phyloP scores from a whole-genome alignment of 2,329 filamentous ascomycete genomes.

The Colletotrichum echinochloae region DNA sequence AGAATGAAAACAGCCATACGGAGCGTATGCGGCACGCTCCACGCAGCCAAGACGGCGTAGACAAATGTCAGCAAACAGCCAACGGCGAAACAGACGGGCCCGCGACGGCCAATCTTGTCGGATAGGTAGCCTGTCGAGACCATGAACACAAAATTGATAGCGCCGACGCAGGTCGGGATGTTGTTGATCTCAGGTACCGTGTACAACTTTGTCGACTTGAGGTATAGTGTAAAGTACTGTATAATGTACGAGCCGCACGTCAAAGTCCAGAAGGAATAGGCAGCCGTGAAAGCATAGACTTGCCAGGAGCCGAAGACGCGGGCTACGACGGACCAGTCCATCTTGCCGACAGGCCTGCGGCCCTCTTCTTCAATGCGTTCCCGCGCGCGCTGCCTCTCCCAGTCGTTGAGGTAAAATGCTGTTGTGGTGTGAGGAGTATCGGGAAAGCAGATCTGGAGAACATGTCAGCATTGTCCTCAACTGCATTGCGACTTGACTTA shows the following conservation, averaged over 20 bases:
- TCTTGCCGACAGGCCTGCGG: constrained; percentile 51
- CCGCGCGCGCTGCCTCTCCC: constrained; percentile 73
- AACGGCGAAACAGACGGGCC: constrained; percentile 52
- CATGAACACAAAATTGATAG: constrained; percentile 58
- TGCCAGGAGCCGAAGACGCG: constrained; percentile 57
- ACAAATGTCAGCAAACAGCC: constrained; percentile 51
- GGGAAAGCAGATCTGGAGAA: constrained; percentile 48
- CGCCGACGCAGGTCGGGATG: constrained; percentile 57
- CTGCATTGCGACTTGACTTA: constrained; percentile 6
- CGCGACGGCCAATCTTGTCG: constrained; percentile 52
- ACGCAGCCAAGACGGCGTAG: constrained; percentile 53
- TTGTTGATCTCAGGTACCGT: constrained; percentile 57
- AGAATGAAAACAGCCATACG: constrained; percentile 55
- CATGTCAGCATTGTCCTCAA: background rate
- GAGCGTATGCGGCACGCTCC: constrained; percentile 52
- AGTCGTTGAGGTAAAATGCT: constrained; percentile 57
- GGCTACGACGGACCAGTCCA: constrained; percentile 52
- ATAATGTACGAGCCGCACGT: constrained; percentile 55
- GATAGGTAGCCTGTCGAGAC: constrained; percentile 50
- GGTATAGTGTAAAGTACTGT: constrained; percentile 56
- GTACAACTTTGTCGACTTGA: constrained; percentile 51
- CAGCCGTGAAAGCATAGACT: constrained; percentile 56
- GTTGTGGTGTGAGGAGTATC: constrained; percentile 57
- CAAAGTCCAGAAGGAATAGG: constrained; percentile 54
- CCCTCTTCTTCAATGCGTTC: constrained; percentile 74